phyloP scores from a whole-genome alignment of 768 basidiomycete genomes.

The Russula olivacea region DNA sequence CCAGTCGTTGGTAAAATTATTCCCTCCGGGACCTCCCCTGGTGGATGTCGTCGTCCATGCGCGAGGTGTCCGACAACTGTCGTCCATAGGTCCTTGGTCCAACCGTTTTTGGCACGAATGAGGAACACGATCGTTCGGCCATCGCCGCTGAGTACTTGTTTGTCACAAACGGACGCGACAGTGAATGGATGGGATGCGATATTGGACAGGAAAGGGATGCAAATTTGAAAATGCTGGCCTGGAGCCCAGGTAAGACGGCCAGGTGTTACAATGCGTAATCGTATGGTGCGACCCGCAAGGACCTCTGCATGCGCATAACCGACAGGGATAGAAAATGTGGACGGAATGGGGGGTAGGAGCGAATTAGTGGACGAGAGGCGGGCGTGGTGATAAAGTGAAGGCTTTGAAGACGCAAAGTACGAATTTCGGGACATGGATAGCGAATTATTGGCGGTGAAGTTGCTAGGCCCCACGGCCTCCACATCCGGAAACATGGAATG shows the following conservation, averaged over 20 bases:
- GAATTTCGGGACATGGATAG: slow-evolving; percentile 4
- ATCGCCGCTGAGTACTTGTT: slow-evolving; percentile 38
- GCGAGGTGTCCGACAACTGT: slow-evolving; percentile 38
- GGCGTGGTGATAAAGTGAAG: background rate
- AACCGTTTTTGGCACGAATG: slow-evolving; percentile 62
- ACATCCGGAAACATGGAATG: slow-evolving; percentile 10
- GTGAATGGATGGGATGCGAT: slow-evolving; percentile 72
- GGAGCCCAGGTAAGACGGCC: slow-evolving; percentile 60
- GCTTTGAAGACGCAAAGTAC: background rate
- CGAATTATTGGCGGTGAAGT: background rate
- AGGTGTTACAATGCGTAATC: slow-evolving; percentile 56
- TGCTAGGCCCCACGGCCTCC: slow-evolving; percentile 1
- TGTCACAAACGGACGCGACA: slow-evolving; percentile 53
- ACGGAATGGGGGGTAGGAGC: slow-evolving; percentile 13
- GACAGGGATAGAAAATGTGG: slow-evolving; percentile 46
- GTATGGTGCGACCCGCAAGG: slow-evolving; percentile 62
- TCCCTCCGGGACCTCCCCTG: slow-evolving; percentile 32
- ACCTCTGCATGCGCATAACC: slow-evolving; percentile 67
- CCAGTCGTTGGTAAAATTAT: slow-evolving; percentile 39
- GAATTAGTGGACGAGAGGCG: slow-evolving; percentile 10
- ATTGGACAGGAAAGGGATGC: slow-evolving; percentile 55
- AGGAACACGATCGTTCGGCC: slow-evolving; percentile 58
- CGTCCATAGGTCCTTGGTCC: slow-evolving; percentile 63
- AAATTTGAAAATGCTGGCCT: slow-evolving; percentile 73
- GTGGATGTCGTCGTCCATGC: slow-evolving; percentile 29